These are phyloP conservation scores for Dichotomopilus funicola DNA, from an alignment of 2,329 filamentous ascomycete species.

Conservation along the genomic window DNA sequence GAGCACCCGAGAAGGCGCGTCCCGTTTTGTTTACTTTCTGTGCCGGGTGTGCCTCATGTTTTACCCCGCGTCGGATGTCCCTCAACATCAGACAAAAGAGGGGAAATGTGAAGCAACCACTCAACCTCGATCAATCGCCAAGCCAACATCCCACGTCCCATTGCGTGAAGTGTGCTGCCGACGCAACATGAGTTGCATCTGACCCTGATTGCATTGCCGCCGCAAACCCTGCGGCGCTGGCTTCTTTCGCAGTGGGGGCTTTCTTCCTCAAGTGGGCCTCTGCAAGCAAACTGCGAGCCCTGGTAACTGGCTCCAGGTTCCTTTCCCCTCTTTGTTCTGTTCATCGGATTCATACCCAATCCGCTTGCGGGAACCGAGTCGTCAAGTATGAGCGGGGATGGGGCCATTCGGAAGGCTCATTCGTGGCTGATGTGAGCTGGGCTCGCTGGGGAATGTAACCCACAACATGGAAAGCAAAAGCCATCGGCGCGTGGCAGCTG, in stretches of 20 bases:
- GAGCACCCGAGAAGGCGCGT: neutral
- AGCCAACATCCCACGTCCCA: too few species aligned
- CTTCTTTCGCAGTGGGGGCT: too few species aligned
- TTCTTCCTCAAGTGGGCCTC: too few species aligned
- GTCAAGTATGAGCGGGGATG: conserved; percentile 10
- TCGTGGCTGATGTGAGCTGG: conserved; percentile 19
- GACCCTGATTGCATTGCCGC: too few species aligned
- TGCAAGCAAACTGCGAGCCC: too few species aligned
- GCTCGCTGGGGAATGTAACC: conserved; percentile 11
- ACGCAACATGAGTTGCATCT: too few species aligned
- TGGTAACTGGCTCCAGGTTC: too few species aligned
- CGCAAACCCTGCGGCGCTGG: too few species aligned
- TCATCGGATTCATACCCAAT: neutral
- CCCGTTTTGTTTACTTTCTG: conserved; percentile 19
- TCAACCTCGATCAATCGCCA: neutral
- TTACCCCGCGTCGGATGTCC: conserved; percentile 7
- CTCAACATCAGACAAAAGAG: too few species aligned
- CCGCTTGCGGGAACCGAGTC: conserved; percentile 3
- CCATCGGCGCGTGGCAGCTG: conserved; percentile 13
- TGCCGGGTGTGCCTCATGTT: neutral
- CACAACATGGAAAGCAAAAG: conserved; percentile 5
- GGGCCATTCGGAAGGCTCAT: conserved; percentile 4
- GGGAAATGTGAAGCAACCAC: neutral
- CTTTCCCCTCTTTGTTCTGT: too few species aligned
- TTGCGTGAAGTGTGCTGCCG: too few species aligned